Evolutionary conservation across 768 basidiomycete species (phyloP).

Genomic region (Boletus pseudo-olivaceus): DNA sequence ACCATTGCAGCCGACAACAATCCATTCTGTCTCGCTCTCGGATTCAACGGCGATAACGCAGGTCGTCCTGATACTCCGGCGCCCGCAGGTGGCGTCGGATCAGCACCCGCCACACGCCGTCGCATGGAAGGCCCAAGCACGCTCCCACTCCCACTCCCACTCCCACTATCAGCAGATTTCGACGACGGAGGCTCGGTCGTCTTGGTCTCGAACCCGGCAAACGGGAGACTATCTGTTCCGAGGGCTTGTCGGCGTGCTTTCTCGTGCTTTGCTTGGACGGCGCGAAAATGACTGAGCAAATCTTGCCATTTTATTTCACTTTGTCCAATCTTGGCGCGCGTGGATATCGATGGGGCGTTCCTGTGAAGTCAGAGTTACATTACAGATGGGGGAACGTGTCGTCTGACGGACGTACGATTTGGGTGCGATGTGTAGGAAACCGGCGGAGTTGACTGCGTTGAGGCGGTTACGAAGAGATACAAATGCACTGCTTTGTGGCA

Average conservation of each 20-base stretch:
- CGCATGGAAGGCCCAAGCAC: conserved; percentile 46
- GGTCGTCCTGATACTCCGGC: conserved; percentile 28
- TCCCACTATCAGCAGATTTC: conserved; percentile 3
- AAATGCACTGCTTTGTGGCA: conserved; percentile 97
- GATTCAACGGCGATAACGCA: conserved; percentile 71
- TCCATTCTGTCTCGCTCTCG: conserved; percentile 53
- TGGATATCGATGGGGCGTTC: conserved; percentile 36
- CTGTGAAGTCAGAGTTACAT: conserved; percentile 27
- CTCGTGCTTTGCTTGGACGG: conserved; percentile 87
- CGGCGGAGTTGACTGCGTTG: conserved; percentile 92
- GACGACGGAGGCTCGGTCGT: conserved; percentile 18
- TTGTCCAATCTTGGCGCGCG: conserved; percentile 73
- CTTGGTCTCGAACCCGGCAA: conserved; percentile 41
- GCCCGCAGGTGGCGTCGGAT: conserved; percentile 26
- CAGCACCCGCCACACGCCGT: conserved; percentile 60
- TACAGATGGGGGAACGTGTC: no score
- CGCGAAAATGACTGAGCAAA: conserved; percentile 85
- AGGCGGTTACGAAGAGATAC: conserved; percentile 90
- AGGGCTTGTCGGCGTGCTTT: conserved; percentile 79
- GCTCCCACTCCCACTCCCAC: background rate
- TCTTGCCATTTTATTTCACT: conserved; percentile 99
- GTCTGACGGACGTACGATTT: conserved; percentile 57
- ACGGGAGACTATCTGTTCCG: conserved; percentile 57
- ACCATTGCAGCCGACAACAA: conserved; percentile 37
- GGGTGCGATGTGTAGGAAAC: conserved; percentile 87